These are phyloP conservation scores for Tylopilus plumbeoviolaceoides DNA, from an alignment of 768 basidiomycete species.

Conservation along the genomic window DNA sequence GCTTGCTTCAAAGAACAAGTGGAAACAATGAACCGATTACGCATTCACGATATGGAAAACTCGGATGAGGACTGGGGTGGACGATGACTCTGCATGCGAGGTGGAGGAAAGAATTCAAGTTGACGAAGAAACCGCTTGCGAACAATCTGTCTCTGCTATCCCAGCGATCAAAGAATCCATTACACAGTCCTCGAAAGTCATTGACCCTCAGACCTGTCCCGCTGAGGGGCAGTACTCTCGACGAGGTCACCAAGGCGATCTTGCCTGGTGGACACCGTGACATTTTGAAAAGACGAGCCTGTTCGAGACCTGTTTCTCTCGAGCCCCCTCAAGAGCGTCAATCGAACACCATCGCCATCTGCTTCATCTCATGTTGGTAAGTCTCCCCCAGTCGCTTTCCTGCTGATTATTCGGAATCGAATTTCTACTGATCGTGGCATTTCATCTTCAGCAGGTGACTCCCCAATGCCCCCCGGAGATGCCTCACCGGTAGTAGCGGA, in stretches of 20 bases:
- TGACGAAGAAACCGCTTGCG: slow-evolving; percentile 34
- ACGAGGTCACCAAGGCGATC: slow-evolving; percentile 63
- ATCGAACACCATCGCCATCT: slow-evolving; percentile 40
- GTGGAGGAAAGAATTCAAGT: slow-evolving; percentile 39
- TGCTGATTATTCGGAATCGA: slow-evolving; percentile 39
- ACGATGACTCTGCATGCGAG: slow-evolving; percentile 42
- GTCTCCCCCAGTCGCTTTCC: slow-evolving; percentile 29
- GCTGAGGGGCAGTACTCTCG: slow-evolving; percentile 41
- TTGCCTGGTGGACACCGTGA: slow-evolving; percentile 81
- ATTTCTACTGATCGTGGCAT: slow-evolving; percentile 30
- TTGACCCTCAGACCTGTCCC: slow-evolving; percentile 21
- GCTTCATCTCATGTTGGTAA: slow-evolving; percentile 30
- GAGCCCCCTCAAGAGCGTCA: slow-evolving; percentile 55
- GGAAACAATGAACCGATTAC: slow-evolving; percentile 59
- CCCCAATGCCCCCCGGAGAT: slow-evolving; percentile 54
- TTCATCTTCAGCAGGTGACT: slow-evolving; percentile 47
- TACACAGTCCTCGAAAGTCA: slow-evolving; percentile 29
- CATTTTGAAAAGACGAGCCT: slow-evolving; percentile 69
- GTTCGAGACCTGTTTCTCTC: slow-evolving; percentile 65
- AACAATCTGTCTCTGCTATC: slow-evolving; percentile 19
- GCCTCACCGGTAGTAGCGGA: slow-evolving; percentile 41
- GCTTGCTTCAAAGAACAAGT: slow-evolving; percentile 47
- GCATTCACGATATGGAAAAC: slow-evolving; percentile 52
- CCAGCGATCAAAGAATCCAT: slow-evolving; percentile 26
- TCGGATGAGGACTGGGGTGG: slow-evolving; percentile 39